phyloP scores from a whole-genome alignment of 176 grass and related monocot genomes.

The Melocanna baccifera region DNA sequence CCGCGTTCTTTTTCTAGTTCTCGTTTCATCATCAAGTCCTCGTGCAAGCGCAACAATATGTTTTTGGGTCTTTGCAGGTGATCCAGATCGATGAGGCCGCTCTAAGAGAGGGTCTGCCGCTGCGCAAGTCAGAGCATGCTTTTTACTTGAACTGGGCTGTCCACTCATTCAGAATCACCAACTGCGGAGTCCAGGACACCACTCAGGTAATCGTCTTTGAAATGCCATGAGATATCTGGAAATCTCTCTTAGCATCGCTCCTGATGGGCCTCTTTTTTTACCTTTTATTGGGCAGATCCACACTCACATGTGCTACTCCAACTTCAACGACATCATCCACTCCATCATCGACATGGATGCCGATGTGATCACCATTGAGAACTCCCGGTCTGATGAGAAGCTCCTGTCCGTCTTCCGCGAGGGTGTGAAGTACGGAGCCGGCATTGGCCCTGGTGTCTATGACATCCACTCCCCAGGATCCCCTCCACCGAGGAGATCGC shows the following conservation, averaged over 20 bases:
- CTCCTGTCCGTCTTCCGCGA: constrained; percentile 87
- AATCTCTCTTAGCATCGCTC: not conserved
- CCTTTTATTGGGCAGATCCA: constrained; percentile 51
- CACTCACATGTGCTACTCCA: constrained; percentile 98
- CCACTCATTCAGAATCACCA: constrained; percentile 96
- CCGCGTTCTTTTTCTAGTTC: not conserved
- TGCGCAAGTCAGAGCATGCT: constrained; percentile 85
- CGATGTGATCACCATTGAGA: constrained; percentile 94
- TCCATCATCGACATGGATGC: constrained; percentile 98
- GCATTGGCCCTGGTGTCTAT: constrained; percentile 91
- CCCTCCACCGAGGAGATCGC: constrained; percentile 85
- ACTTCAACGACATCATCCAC: constrained; percentile 98
- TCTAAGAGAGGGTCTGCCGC: constrained; percentile 80
- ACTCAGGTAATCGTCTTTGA: constrained; percentile 60
- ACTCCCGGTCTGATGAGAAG: constrained; percentile 88
- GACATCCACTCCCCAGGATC: constrained; percentile 97
- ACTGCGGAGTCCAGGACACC: constrained; percentile 82
- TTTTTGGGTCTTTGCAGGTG: constrained; percentile 50
- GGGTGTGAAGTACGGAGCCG: constrained; percentile 80
- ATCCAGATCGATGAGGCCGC: constrained; percentile 98
- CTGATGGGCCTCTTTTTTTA: not conserved
- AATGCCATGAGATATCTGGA: not conserved
- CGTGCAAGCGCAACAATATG: not conserved
- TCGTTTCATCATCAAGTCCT: not conserved
- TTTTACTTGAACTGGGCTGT: constrained; percentile 96